Evolutionary conservation across 306 rosid species (phyloP).

Genomic region (Fragaria vesca): DNA sequence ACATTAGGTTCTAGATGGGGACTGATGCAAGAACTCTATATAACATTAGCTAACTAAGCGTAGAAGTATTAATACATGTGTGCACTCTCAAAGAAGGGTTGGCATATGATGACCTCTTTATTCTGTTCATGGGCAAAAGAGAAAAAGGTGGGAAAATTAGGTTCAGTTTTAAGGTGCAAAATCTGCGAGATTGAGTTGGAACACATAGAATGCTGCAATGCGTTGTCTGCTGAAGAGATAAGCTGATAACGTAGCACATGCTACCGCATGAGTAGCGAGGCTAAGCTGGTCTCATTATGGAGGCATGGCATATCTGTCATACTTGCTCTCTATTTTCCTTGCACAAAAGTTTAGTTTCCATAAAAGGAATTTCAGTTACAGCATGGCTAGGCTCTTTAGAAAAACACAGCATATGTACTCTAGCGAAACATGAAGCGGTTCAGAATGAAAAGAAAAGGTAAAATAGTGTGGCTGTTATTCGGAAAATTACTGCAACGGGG

Average conservation of each 20-base stretch:
- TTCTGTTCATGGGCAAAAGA: constrained; percentile 19
- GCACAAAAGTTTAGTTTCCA: not conserved
- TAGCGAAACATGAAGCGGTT: not conserved
- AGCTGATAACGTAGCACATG: constrained; percentile 49
- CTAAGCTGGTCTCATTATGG: not conserved
- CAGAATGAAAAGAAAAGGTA: not conserved
- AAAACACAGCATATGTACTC: not conserved
- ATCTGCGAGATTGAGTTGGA: constrained; percentile 23
- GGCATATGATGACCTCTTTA: not conserved
- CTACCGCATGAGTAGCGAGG: constrained; percentile 26
- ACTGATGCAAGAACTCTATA: not conserved
- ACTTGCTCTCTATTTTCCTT: not conserved
- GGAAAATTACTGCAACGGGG: too few species aligned
- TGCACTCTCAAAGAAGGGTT: constrained; percentile 11
- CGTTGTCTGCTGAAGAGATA: constrained; percentile 24
- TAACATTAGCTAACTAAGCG: not conserved
- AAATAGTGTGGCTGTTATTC: too few species aligned
- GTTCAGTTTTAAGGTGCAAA: constrained; percentile 13
- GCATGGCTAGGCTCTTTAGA: not conserved
- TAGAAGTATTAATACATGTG: not conserved
- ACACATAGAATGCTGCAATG: constrained; percentile 17
- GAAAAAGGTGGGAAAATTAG: constrained; percentile 2
- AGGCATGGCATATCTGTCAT: not conserved
- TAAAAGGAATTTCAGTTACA: not conserved
- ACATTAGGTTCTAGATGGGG: not conserved